Evolutionary conservation across 179 eudicot genomes (phyloP), one percentile per base, ranked within the genome.

Genomic region (Spinacia oleracea): DNA sequence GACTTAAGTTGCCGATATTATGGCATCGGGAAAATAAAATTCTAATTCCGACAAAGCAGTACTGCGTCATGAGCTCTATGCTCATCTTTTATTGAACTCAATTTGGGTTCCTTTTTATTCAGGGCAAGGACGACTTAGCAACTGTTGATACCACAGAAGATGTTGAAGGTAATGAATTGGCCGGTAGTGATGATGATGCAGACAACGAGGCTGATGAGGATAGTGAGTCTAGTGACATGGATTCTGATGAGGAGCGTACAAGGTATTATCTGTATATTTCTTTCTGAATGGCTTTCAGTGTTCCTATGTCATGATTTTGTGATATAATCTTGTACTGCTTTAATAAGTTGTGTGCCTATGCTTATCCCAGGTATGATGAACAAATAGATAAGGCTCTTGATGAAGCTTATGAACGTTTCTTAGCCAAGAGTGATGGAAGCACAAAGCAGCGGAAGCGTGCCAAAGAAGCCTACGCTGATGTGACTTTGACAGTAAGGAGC

Each of bases 101-200:
- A 46, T 35, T 27, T 58, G 35, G 38, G 14, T n/a, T 43, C 32
- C 23, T 27, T 71, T 11, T 59, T 18, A 18, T 79, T 55, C 84
- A 94, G 97, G 98, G 89, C 6, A 94, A 91, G 87, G 90, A 88
- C 66, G 93, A 91, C 65, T 85, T 94, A 60, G 97, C 83, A 55
- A 89, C 91, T 84, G 88, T 93, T 78, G 97, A 92, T 85, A 84
- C 85, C 63, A 84, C 88, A 81, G 98, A 93, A 81, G 87, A 84
- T 78, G 92, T 83, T 77, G 93, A 91, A 55, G 84, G 73, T 77
- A 84, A 40, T 70, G 88, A 85, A 46, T 75, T 81, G 65, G 76
- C 55, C 40, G 86, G 78, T 67, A 89, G 91, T 85, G 91, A 87
- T 27, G 82, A 82, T 74, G 91, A 88, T 78, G 92, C 80, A 38